Conservation (phyloP, 1,284 basidiomycete species). For the Peniophora sp. region DNA sequence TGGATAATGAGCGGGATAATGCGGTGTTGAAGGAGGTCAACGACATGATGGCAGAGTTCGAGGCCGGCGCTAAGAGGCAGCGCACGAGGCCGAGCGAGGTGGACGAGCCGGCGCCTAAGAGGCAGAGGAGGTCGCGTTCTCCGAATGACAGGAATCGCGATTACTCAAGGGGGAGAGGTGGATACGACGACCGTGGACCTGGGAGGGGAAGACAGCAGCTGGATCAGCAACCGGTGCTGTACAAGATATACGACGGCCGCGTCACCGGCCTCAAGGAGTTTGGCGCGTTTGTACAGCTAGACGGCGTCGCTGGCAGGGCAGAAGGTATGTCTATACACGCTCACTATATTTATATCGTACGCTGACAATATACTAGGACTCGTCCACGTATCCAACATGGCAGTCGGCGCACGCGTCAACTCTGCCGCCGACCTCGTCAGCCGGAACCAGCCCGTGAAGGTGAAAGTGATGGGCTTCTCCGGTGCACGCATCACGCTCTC, state of each 20-base stretch:
- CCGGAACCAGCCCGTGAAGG: conserved; percentile 82
- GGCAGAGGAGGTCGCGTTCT: conserved; percentile 41
- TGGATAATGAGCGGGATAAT: conserved; percentile 24
- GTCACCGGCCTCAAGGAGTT: conserved; percentile 90
- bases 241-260: conserved; percentile 91
- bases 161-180: conserved; percentile 43
- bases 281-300: conserved; percentile 87
- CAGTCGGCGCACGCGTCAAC: conserved; percentile 76
- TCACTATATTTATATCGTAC: conserved; percentile 1
- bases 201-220: conserved; percentile 34
- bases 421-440: conserved; percentile 83
- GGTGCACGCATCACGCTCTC: conserved; percentile 80
- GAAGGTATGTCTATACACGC: conserved; percentile 62
- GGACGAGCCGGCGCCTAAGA: conserved; percentile 47
- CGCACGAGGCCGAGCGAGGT: conserved; percentile 38
- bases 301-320: conserved; percentile 77
- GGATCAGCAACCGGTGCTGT: conserved; percentile 83
- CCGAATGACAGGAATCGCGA: conserved; percentile 45
- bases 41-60: conserved; percentile 77
- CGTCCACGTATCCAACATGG: conserved; percentile 93
- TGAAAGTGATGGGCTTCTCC: conserved; percentile 92
- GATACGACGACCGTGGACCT: conserved; percentile 35
- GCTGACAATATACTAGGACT: conserved; percentile 51
- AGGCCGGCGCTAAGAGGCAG: conserved; percentile 55
- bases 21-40: conserved; percentile 76